Evolutionary conservation across 164 flowering plant species (phyloP), one percentile per base, ranked within the genome.

Genomic region (Macadamia tetraphylla): DNA sequence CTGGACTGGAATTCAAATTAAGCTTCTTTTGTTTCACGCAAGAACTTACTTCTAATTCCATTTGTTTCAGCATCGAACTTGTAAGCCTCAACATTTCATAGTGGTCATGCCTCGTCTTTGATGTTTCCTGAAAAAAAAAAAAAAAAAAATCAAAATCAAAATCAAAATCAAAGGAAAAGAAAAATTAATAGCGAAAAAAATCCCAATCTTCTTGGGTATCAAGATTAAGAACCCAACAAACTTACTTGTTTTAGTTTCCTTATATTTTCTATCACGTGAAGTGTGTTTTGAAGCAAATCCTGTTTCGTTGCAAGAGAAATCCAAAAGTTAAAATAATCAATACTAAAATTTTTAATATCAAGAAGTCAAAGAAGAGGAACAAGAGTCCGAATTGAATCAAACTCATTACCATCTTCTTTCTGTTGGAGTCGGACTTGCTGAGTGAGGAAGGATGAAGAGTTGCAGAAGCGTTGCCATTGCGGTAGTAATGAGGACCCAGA

Each of bases 381-480:
- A 23, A 23, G 23, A 23, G 23, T 23, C 23, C 23, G 23, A 23
- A 23, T 23, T 53, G 55, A 29, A 69, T n/a, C n/a, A 58, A 49
- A 68, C 43, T 5, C 31, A 46, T 35, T 2, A 80, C 85, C 81
- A 68, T 75, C 73, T 80, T 76, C 44, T 23, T 23, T 23, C 23
- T 23, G 23, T 62, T 67, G 30, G 65, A 69, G 29, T 84, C 85
- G 29, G 85, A 76, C 64, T 87, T 86, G 59, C 78, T 79, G 6
- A 79, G 81, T 12, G 78, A 69, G 73, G 81, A 83, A 3, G 79
- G 78, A 11, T 83, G 80, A 29, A 86, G 88, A 13, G 23, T 23
- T 23, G 23, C 23, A 23, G 23, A 23, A 23, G 23, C 23, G 23
- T 23, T 23, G 30, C 61, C 68, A 29, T 9, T 58, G 9, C 49